phyloP scores from a whole-genome alignment of 352 stramenopile genomes.

The Globisporangium camurandrum region DNA sequence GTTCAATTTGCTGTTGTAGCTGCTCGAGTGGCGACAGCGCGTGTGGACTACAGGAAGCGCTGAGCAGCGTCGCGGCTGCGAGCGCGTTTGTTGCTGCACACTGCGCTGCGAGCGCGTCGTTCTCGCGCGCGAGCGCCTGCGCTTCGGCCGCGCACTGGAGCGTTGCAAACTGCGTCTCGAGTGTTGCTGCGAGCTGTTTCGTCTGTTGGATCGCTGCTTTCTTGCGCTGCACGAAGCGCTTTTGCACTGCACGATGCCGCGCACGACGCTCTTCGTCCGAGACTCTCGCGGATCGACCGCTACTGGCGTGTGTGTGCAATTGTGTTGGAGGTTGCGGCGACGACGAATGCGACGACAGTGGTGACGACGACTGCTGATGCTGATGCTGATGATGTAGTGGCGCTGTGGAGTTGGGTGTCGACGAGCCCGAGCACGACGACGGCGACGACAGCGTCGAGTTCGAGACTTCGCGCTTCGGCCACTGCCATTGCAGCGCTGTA shows the following conservation, averaged over 20 bases:
- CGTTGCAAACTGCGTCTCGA: slow-evolving; percentile 32
- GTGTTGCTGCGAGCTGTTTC: slow-evolving; percentile 19
- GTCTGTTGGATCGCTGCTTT: slow-evolving; percentile 34
- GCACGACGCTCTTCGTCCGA: slow-evolving; percentile 34
- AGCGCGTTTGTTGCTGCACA: not conserved
- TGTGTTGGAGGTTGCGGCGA: too few relatives aligned
- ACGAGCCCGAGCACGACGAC: not conserved
- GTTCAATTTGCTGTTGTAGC: slow-evolving; percentile 28
- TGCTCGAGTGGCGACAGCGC: not conserved
- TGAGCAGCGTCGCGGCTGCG: not conserved
- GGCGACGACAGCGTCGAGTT: slow-evolving; percentile 2
- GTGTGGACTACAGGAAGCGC: too few relatives aligned
- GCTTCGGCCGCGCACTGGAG: slow-evolving; percentile 31
- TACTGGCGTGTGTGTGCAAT: not conserved
- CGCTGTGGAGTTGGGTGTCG: not conserved
- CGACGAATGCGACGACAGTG: not conserved
- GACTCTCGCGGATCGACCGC: slow-evolving; percentile 1
- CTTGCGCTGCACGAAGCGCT: slow-evolving; percentile 49
- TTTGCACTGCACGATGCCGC: slow-evolving; percentile 39
- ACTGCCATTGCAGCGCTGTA: not conserved
- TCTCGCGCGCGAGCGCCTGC: slow-evolving; percentile 23
- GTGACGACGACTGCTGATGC: not conserved
- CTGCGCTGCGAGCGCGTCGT: slow-evolving; percentile 19
- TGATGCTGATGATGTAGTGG: not conserved
- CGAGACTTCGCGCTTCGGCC: slow-evolving; percentile 1